These are phyloP conservation scores for Macrolepiota albuminosa DNA, from an alignment of 768 basidiomycete species.

Conservation along the genomic window DNA sequence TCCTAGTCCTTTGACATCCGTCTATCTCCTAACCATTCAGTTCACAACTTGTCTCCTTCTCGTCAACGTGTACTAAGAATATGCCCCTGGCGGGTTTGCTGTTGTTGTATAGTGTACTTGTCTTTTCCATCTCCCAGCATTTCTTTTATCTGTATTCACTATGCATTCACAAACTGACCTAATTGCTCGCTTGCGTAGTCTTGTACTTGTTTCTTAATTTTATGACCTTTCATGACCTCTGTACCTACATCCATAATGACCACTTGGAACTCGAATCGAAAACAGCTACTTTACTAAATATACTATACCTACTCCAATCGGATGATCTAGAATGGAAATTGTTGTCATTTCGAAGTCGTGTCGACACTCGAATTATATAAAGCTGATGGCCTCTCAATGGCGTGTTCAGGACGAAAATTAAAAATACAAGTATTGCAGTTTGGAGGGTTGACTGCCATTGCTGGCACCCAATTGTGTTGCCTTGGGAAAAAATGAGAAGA, in stretches of 20 bases:
- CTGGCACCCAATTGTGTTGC: too few species aligned
- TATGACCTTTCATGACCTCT: background rate
- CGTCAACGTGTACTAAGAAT: background rate
- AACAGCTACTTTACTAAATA: background rate
- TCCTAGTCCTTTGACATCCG: background rate
- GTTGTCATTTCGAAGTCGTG: too few species aligned
- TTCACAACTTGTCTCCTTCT: background rate
- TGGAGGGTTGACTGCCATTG: too few species aligned
- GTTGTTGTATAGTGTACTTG: background rate
- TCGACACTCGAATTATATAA: too few species aligned
- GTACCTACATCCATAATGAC: background rate
- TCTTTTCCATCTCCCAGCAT: background rate
- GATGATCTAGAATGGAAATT: too few species aligned
- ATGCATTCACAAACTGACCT: background rate
- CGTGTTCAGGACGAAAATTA: too few species aligned
- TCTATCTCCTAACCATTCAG: background rate
- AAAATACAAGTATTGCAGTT: too few species aligned
- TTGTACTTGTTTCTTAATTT: background rate
- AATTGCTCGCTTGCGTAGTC: background rate
- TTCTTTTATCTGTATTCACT: background rate
- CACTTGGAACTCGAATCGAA: too few species aligned
- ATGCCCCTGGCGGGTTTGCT: background rate
- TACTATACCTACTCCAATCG: background rate
- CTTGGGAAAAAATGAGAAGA: too few species aligned
- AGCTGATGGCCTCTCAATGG: too few species aligned